These are phyloP conservation scores for Aspergillus sp. DNA, from an alignment of 2,329 filamentous ascomycete genomes.

Conservation along the genomic window DNA sequence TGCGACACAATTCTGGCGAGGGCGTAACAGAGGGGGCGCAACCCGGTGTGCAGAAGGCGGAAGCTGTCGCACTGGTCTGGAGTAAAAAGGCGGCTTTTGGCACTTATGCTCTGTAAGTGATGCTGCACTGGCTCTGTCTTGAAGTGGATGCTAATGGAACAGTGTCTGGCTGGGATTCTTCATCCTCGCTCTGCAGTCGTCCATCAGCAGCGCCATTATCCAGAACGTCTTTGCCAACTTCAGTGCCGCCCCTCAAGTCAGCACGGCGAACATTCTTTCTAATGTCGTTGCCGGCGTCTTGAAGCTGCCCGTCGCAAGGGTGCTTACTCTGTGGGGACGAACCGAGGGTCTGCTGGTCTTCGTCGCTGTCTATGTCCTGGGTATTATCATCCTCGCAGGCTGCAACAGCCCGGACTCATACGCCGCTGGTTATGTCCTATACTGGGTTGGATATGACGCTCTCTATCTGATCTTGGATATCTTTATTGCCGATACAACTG, in stretches of 20 bases:
- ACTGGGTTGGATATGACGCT: constrained; percentile 58
- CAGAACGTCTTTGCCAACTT: constrained; percentile 56
- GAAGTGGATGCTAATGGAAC: constrained; percentile 28
- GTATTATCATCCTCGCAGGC: constrained; percentile 61
- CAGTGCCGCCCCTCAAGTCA: constrained; percentile 50
- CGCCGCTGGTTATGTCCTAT: constrained; percentile 63
- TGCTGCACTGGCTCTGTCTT: not conserved
- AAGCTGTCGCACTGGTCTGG: constrained; percentile 49
- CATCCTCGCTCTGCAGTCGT: constrained; percentile 45
- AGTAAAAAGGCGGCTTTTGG: constrained; percentile 35
- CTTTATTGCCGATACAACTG: constrained; percentile 64
- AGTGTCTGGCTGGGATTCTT: constrained; percentile 46
- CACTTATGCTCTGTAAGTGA: constrained; percentile 32
- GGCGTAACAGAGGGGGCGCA: not conserved
- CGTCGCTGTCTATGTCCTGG: constrained; percentile 47
- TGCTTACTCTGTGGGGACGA: constrained; percentile 64
- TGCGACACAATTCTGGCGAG: too few species aligned
- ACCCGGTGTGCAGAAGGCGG: constrained; percentile 44
- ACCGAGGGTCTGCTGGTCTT: constrained; percentile 58
- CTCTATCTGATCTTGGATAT: constrained; percentile 58
- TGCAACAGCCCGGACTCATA: constrained; percentile 63
- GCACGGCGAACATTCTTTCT: constrained; percentile 55
- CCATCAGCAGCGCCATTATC: constrained; percentile 44
- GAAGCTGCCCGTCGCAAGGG: constrained; percentile 63
- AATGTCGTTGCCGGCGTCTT: constrained; percentile 58